These are phyloP conservation scores for Yamadazyma sp. DNA, from an alignment of 1,139 yeast species.

Conservation along the genomic window DNA sequence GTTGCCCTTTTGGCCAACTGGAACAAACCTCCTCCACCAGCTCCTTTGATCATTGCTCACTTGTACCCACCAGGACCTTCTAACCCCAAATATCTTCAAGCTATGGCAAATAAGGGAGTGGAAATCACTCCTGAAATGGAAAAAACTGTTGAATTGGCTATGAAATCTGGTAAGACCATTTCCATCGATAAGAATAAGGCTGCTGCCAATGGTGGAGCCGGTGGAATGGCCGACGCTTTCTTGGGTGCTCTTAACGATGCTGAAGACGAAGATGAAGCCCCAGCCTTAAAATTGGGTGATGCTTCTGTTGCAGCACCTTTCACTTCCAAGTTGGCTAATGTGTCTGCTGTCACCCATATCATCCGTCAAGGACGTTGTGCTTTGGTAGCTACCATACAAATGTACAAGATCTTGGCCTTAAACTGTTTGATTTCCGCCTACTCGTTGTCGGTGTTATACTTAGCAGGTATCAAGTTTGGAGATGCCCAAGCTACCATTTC, in stretches of 20 bases:
- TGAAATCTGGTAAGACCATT: slow-evolving; percentile 30
- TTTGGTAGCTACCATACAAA: slow-evolving; percentile 93
- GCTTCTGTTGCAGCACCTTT: slow-evolving; percentile 99
- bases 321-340: slow-evolving; percentile 91
- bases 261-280: slow-evolving; percentile 82
- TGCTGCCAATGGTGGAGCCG: slow-evolving; percentile 32
- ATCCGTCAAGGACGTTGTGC: slow-evolving; percentile 99
- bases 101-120: slow-evolving; percentile 82
- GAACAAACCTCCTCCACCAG: slow-evolving; percentile 85
- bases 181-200: slow-evolving; percentile 31
- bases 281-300: slow-evolving; percentile 92
- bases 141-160: slow-evolving; percentile 54
- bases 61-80: slow-evolving; percentile 93
- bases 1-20: slow-evolving; percentile 73
- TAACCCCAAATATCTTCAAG: slow-evolving; percentile 85
- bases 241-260: slow-evolving; percentile 68
- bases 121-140: slow-evolving; percentile 68
- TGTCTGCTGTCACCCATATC: slow-evolving; percentile 88
- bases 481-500: slow-evolving; percentile 96
- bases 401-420: slow-evolving; percentile 96
- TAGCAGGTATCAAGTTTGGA: slow-evolving; percentile 98
- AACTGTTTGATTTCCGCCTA: slow-evolving; percentile 97
- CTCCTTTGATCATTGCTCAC: slow-evolving; percentile 86
- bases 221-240: slow-evolving; percentile 68
- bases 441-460: slow-evolving; percentile 86